Evolutionary conservation across 805 yeast species (phyloP).

Genomic region (Starmera amethionina): DNA sequence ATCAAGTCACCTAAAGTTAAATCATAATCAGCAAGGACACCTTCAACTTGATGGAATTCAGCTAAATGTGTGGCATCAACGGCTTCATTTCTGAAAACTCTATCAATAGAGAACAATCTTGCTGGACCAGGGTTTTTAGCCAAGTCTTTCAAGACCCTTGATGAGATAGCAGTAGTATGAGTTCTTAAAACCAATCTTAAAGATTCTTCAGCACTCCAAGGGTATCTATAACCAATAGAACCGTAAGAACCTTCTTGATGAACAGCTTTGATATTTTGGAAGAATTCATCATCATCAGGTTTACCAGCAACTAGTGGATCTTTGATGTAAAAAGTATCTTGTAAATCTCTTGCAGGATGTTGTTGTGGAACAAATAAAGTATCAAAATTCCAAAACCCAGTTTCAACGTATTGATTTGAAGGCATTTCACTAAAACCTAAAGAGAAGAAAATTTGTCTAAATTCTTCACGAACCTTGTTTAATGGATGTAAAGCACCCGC

Average conservation of each 20-base stretch:
- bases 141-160: conserved; percentile 76
- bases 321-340: conserved; percentile 95
- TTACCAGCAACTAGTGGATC: conserved; percentile 77
- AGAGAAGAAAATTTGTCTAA: conserved; percentile 93
- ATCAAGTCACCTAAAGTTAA: conserved; percentile 92
- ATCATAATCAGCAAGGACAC: conserved; percentile 95
- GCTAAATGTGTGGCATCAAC: conserved; percentile 99
- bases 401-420: conserved; percentile 93
- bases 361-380: conserved; percentile 96
- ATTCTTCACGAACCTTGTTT: conserved; percentile 94
- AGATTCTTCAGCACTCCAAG: conserved; percentile 91
- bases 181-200: conserved; percentile 90
- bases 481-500: conserved; percentile 96
- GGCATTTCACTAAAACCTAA: conserved; percentile 99
- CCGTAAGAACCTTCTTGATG: conserved; percentile 90
- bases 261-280: conserved; percentile 69
- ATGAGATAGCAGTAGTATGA: conserved; percentile 92
- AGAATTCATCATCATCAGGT: conserved; percentile 75
- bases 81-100: conserved; percentile 99
- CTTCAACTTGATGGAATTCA: conserved; percentile 98
- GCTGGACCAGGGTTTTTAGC: conserved; percentile 86
- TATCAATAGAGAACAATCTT: conserved; percentile 89
- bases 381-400: conserved; percentile 99
- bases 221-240: conserved; percentile 96
- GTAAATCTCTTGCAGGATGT: conserved; percentile 98